These are phyloP conservation scores for Pythium volutum DNA, from an alignment of 352 stramenopile species.

Conservation along the genomic window DNA sequence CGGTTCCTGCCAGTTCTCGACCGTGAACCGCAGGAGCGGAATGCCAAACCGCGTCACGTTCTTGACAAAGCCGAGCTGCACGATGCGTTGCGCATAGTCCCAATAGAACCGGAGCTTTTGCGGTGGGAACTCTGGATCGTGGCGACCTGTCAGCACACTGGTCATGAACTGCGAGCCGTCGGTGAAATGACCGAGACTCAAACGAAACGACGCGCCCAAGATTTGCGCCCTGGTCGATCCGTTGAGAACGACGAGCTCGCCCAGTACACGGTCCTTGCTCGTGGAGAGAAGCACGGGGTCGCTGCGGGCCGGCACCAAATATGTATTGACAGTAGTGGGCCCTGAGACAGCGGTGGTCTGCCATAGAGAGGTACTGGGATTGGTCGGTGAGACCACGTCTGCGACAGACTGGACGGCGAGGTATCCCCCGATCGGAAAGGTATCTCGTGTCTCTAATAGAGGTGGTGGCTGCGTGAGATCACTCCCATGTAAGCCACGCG, in stretches of 20 bases:
- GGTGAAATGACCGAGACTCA: constrained; percentile 31
- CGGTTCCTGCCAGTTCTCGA: constrained; percentile 37
- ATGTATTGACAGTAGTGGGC: constrained; percentile 11
- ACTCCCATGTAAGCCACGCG: not conserved
- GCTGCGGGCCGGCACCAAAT: constrained; percentile 23
- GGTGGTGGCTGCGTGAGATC: not conserved
- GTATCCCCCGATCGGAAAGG: constrained; percentile 22
- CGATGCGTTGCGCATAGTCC: constrained; percentile 39
- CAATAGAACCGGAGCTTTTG: constrained; percentile 55
- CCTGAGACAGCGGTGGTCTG: not conserved
- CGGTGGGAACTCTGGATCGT: constrained; percentile 31
- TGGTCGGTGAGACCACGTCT: constrained; percentile 15
- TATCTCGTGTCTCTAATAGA: not conserved
- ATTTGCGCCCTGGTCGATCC: constrained; percentile 27
- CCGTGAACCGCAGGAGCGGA: constrained; percentile 43
- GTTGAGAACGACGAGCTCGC: constrained; percentile 42
- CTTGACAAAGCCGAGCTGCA: constrained; percentile 32
- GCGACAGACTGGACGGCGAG: constrained; percentile 20
- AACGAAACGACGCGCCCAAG: constrained; percentile 27
- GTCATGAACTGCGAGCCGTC: constrained; percentile 66
- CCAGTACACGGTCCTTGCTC: constrained; percentile 35
- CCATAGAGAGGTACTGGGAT: constrained; percentile 9
- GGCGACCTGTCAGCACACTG: constrained; percentile 26
- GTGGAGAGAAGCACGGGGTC: constrained; percentile 29
- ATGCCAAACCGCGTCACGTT: constrained; percentile 57